These are phyloP conservation scores for Gloeostereum incarnatum DNA, from an alignment of 768 basidiomycete genomes.

Conservation along the genomic window DNA sequence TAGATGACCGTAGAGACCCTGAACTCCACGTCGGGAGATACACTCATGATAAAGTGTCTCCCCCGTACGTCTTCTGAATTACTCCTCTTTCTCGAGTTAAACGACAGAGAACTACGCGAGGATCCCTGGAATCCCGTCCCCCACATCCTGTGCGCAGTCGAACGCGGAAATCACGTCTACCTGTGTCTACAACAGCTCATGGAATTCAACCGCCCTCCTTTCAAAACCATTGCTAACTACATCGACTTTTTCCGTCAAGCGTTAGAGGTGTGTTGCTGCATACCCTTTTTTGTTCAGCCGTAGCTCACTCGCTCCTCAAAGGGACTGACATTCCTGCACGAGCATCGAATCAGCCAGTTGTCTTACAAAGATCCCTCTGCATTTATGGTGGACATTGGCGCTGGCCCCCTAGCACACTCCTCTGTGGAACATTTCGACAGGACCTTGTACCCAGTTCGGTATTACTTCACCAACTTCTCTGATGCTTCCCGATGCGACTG, in stretches of 20 bases:
- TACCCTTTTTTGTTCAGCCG: neutral
- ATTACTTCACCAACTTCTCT: conserved; percentile 20
- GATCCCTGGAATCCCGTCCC: conserved; percentile 51
- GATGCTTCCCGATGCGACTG: conserved; percentile 12
- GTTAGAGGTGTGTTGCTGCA: conserved; percentile 26
- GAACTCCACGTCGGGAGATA: conserved; percentile 13
- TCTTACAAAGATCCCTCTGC: conserved; percentile 11
- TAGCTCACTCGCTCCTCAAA: conserved; percentile 8
- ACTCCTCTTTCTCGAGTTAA: conserved; percentile 30
- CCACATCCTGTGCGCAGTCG: conserved; percentile 32
- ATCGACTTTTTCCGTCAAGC: conserved; percentile 42
- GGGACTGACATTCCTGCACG: conserved; percentile 40
- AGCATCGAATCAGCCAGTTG: conserved; percentile 27
- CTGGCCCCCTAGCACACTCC: conserved; percentile 6
- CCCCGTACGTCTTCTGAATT: conserved; percentile 26
- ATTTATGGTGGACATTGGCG: conserved; percentile 11
- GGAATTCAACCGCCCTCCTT: conserved; percentile 34
- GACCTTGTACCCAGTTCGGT: conserved; percentile 19
- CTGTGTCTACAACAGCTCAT: conserved; percentile 28
- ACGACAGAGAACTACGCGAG: conserved; percentile 28
- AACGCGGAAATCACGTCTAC: conserved; percentile 29
- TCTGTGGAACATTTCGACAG: conserved; percentile 21
- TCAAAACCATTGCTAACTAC: conserved; percentile 35
- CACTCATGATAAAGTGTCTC: conserved; percentile 32
- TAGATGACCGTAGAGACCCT: conserved; percentile 25